Evolutionary conservation across 495 filamentous ascomycete species (phyloP), one percentile per base, ranked within the genome.

Genomic region (Bathelium albidoporum): DNA sequence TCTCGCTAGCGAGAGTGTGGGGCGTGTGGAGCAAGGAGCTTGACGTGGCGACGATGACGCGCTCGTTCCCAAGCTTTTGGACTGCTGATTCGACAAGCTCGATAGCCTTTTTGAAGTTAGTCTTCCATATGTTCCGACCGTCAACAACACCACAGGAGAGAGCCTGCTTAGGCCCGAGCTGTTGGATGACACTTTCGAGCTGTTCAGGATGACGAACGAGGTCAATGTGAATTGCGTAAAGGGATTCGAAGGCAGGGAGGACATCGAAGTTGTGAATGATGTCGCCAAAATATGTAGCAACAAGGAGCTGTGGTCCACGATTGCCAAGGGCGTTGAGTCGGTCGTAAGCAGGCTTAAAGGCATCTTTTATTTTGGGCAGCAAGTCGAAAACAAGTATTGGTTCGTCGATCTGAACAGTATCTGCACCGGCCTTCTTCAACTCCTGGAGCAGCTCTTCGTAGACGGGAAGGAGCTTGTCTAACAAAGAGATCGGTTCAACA

Each of bases 121-220:
- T 96, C 90, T 98, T 97, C 94, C 94, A 98, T 84, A 98, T 98
- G 84, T 98, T 98, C 73, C 94, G 89, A 70, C 94, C 95, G 72
- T 97, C 91, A 67, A 98, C 94, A 68, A 98, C 87, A 87, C 94
- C 94, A 69, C 84, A 85, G 62, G 95, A 97, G 64, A 98, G 88
- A 63, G 85, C 77, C 79, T 96, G 94, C 71, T 89, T 87, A 66
- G 89, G 81, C 70, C 91, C 90, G 61, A 96, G 84, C 67, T 86
- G 83, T 66, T 75, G 79, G 61, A 89, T 73, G 71, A 96, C 89
- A 58, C 84, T 83, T 36, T 91, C 85, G 58, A 98, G 88, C 81
- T 98, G 94, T 80, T 97, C 91, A 53, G 94, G 94, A 81, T 95
- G 88, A 72, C 94, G 90, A 79, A 96, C 95, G 65, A 97, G 85